phyloP scores from a whole-genome alignment of 1,139 yeast genomes.

The Protomyces inundatus region DNA sequence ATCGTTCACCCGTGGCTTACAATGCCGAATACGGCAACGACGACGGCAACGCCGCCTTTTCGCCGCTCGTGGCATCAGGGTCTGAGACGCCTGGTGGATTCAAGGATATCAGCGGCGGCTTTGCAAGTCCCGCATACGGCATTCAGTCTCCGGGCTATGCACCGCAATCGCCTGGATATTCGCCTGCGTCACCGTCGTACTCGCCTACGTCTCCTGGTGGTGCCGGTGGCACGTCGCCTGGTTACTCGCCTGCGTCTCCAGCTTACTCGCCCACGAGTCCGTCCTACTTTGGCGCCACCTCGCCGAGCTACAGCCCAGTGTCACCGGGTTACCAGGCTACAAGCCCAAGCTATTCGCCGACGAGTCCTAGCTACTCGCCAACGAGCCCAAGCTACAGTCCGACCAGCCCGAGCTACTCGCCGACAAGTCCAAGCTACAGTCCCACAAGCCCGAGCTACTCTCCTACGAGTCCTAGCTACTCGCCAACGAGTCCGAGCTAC shows the following conservation, averaged over 20 bases:
- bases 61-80: conserved; percentile 89
- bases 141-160: conserved; percentile 61
- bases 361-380: conserved; percentile 66
- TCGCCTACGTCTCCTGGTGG: conserved; percentile 69
- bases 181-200: conserved; percentile 68
- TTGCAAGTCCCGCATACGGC: conserved; percentile 46
- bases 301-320: conserved; percentile 53
- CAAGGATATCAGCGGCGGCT: conserved; percentile 77
- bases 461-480: conserved; percentile 71
- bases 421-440: conserved; percentile 58
- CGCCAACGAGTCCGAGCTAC: conserved; percentile 33
- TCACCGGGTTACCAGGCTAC: conserved; percentile 64
- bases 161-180: conserved; percentile 55
- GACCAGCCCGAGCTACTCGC: conserved; percentile 54
- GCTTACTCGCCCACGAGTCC: conserved; percentile 72
- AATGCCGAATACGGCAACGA: conserved; percentile 71
- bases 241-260: conserved; percentile 73
- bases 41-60: conserved; percentile 63
- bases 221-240: conserved; percentile 64
- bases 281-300: conserved; percentile 56
- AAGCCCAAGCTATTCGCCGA: conserved; percentile 66
- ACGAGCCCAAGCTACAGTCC: conserved; percentile 57
- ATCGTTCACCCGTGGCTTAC: conserved; percentile 67
- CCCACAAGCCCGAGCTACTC: conserved; percentile 59
- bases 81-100: conserved; percentile 80